Evolutionary conservation across 768 basidiomycete species (phyloP).

Genomic region (Macrolepiota dolichaula): DNA sequence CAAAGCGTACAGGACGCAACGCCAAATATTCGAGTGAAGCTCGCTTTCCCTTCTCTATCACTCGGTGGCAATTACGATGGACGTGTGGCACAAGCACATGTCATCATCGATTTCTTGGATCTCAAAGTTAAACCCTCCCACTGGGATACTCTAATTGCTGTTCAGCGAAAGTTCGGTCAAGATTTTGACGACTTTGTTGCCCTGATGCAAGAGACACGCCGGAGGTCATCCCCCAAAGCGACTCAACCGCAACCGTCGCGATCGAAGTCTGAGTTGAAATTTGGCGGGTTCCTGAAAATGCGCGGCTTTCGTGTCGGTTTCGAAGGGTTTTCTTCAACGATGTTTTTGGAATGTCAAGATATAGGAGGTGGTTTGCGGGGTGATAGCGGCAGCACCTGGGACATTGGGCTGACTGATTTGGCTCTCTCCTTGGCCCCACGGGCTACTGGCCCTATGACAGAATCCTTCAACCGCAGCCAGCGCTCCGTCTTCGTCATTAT

Average conservation of each 20-base stretch:
- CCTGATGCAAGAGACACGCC: constrained; percentile 60
- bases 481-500: constrained; percentile 82
- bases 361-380: constrained; percentile 62
- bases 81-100: constrained; percentile 46
- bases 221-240: constrained; percentile 13
- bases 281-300: constrained; percentile 59
- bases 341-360: constrained; percentile 74
- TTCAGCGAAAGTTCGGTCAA: constrained; percentile 87
- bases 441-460: constrained; percentile 30
- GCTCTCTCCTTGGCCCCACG: constrained; percentile 81
- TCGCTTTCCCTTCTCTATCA: constrained; percentile 64
- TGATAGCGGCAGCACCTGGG: constrained; percentile 52
- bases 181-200: constrained; percentile 81
- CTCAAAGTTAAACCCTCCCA: constrained; percentile 77
- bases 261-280: constrained; percentile 15
- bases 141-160: constrained; percentile 78
- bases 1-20: constrained; percentile 32
- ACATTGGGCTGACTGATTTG: constrained; percentile 68
- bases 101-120: constrained; percentile 65
- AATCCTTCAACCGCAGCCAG: constrained; percentile 53
- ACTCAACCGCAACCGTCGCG: constrained; percentile 20
- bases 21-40: constrained; percentile 50
- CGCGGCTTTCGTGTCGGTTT: constrained; percentile 80
- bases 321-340: constrained; percentile 67
- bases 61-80: constrained; percentile 57